Base-by-base conservation (phyloP, 192 early-diverging fungal genomes). In the Chytriomyces confervae region DNA sequence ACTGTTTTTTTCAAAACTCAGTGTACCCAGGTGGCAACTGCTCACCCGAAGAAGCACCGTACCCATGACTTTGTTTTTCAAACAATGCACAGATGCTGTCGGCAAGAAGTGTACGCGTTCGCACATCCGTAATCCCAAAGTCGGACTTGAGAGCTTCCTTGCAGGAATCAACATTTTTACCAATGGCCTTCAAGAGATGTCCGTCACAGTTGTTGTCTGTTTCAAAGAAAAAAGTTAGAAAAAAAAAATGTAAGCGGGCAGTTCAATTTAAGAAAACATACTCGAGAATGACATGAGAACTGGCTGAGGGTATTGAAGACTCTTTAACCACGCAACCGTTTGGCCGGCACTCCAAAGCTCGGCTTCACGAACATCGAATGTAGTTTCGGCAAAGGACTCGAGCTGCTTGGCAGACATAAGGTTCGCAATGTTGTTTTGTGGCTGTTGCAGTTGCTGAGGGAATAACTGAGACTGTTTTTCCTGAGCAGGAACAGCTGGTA, bases 31-130 rank as follows among this genome's bases (percentile, higher is more conserved):
- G 53, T 20, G 53, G 53, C 53, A 20, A 36, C 29, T 36, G 29
- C 29, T 36, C 53, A 20, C 13, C 53, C 53, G 20, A 18, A 18
- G 53, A 11, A 57, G 13, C 53, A 20, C 11, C 53, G 13, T 11
- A 57, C 53, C 53, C 53, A 18, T 57, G 53, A 11, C 13, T 57
- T 57, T 11, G 20, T 57, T 57, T 20, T 57, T 57, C 53, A 57
- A 57, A 57, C 53, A 57, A 57, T 11, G 53, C 53, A 57, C 53
- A 57, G 3, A 57, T 57, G 53, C 53, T 57, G 53, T 57, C 53
- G 2, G 53, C 53, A 11, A 57, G 53, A 3, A 57, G 53, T 11
- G 53, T 20, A 57, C 53, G 53, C 0, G 20, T 57, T 18, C 53
- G 53, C 53, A 57, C 53, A 57, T 57, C 53, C 53, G 11, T 57